Percentiles rank a stretch among this genome's conserved stretches.
Conservation (phyloP, 805 yeast genomes). For the Candida railenensis region DNA sequence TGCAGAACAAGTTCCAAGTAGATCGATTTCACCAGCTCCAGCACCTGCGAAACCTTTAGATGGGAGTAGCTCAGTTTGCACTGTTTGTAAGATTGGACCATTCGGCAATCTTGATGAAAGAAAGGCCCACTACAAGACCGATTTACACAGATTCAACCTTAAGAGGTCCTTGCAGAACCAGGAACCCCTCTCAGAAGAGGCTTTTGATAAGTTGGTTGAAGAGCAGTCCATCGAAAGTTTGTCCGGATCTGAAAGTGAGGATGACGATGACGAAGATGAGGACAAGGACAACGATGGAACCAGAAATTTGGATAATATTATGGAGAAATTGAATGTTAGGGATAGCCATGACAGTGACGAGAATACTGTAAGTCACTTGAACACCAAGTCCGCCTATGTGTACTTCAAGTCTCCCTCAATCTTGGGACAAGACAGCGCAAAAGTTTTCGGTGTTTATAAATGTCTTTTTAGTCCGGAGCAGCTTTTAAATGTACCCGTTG, state of each 20-base stretch:
- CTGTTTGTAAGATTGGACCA: neutral
- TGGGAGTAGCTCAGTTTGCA: conserved; percentile 20
- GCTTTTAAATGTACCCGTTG: conserved; percentile 45
- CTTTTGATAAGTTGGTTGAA: conserved; percentile 56
- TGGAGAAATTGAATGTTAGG: conserved; percentile 19
- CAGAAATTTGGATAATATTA: conserved; percentile 15
- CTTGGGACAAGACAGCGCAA: conserved; percentile 17
- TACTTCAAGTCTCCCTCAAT: conserved; percentile 52
- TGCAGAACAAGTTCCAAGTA: neutral
- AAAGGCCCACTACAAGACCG: conserved; percentile 55
- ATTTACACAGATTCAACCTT: conserved; percentile 57
- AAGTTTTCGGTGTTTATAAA: conserved; percentile 69
- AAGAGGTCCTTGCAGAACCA: conserved; percentile 51
- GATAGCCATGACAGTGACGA: conserved; percentile 22
- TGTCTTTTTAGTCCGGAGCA: conserved; percentile 48
- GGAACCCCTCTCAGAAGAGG: conserved; percentile 48
- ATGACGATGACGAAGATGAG: conserved; percentile 17
- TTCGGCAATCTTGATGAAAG: conserved; percentile 10
- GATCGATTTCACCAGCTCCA: neutral
- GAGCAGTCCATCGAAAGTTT: conserved; percentile 53
- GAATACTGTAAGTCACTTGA: conserved; percentile 48
- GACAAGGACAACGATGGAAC: conserved; percentile 8
- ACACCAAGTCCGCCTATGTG: conserved; percentile 70
- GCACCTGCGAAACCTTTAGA: neutral
- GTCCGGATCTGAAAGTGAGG: conserved; percentile 50